phyloP scores from a whole-genome alignment of 768 basidiomycete species.

The Amanita brunnescens region DNA sequence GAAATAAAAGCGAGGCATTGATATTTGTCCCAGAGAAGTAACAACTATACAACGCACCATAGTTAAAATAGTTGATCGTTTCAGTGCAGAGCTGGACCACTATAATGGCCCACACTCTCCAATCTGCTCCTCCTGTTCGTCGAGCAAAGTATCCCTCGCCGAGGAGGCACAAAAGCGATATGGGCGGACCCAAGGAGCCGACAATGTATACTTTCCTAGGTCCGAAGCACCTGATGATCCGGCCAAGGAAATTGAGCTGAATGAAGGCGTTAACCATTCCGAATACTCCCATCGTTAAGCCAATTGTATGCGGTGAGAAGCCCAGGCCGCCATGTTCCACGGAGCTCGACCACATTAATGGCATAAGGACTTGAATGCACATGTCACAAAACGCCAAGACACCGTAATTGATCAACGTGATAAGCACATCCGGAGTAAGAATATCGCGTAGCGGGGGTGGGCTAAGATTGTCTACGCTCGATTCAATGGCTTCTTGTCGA shows the following conservation, averaged over 20 bases:
- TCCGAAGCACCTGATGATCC: conserved; percentile 37
- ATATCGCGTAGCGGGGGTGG: neutral
- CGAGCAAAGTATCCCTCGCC: conserved; percentile 7
- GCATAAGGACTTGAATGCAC: conserved; percentile 4
- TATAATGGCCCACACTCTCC: neutral
- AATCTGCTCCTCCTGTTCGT: neutral
- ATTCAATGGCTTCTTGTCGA: neutral
- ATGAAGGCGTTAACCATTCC: conserved; percentile 46
- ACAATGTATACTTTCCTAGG: conserved; percentile 32
- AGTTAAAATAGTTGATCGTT: neutral
- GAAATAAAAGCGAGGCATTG: neutral
- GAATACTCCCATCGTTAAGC: conserved; percentile 38
- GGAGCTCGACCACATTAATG: conserved; percentile 38
- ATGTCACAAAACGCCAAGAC: neutral
- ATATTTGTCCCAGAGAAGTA: neutral
- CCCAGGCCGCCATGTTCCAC: conserved; percentile 49
- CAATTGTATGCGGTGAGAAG: conserved; percentile 41
- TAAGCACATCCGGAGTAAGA: neutral
- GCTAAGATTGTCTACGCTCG: neutral
- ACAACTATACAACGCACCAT: neutral
- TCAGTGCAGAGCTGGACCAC: neutral
- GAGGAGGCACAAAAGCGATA: conserved; percentile 10
- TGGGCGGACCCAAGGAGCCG: conserved; percentile 14
- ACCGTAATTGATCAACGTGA: neutral
- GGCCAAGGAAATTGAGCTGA: conserved; percentile 40